Conservation (phyloP, 768 basidiomycete genomes). For the Auricularia heimuer region DNA sequence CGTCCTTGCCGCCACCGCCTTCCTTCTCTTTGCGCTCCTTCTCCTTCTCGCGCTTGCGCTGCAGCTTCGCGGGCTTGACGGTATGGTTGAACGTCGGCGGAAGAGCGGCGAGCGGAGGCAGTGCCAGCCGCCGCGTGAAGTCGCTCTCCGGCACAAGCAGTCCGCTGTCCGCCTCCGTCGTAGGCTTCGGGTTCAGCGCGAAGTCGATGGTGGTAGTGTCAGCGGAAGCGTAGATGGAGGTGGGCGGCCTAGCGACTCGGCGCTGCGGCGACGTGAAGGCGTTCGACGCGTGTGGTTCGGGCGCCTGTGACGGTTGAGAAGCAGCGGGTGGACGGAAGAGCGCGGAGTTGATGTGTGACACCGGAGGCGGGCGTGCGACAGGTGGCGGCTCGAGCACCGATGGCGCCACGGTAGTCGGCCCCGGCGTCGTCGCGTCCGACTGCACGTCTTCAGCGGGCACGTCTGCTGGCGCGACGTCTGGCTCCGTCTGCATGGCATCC, state of each 20-base stretch:
- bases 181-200: neutral
- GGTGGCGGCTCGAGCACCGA: neutral
- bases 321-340: neutral
- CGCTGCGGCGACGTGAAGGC: neutral
- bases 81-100: slow-evolving; percentile 47
- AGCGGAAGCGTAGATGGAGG: neutral
- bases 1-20: slow-evolving; percentile 22
- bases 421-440: neutral
- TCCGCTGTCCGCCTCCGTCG: neutral
- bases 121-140: slow-evolving; percentile 11
- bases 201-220: neutral
- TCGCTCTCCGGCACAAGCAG: neutral
- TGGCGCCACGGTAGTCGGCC: neutral
- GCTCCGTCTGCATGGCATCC: neutral
- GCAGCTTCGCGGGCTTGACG: slow-evolving; percentile 34
- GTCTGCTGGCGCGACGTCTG: no score
- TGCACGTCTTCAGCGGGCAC: neutral
- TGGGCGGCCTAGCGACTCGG: neutral
- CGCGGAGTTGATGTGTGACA: neutral
- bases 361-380: neutral
- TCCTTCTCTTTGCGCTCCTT: slow-evolving; percentile 34
- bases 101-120: slow-evolving; percentile 46
- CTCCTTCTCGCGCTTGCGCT: slow-evolving; percentile 45
- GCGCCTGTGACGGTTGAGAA: neutral
- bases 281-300: neutral